These are phyloP conservation scores for Balamuthia mandrillaris DNA, from an alignment of 208 protist species.

Conservation along the genomic window DNA sequence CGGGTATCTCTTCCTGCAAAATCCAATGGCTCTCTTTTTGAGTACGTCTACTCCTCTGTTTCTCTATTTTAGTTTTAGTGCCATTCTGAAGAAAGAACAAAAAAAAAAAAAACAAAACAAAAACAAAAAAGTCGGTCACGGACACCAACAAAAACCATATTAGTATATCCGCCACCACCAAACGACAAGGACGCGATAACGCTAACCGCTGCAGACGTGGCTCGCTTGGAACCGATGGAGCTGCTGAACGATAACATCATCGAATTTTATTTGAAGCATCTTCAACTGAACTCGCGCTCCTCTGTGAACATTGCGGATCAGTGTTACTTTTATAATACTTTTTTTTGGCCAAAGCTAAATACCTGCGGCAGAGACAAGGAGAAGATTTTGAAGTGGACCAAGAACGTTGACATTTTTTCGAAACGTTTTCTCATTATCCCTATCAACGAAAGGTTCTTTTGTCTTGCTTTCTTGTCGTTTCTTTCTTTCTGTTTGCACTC, in stretches of 20 bases:
- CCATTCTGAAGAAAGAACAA: too few species aligned
- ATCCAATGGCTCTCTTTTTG: too few species aligned
- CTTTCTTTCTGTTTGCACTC: background rate
- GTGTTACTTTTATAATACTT: constrained; percentile 17
- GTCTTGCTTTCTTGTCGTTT: background rate
- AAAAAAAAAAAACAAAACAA: too few species aligned
- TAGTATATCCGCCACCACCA: too few species aligned
- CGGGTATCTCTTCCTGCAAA: too few species aligned
- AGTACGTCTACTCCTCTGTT: too few species aligned
- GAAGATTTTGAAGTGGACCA: background rate
- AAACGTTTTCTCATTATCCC: background rate
- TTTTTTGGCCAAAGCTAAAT: constrained; percentile 15
- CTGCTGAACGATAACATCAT: constrained; percentile 9
- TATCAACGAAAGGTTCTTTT: background rate
- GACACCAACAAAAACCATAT: too few species aligned
- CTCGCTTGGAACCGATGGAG: background rate
- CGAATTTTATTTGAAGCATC: constrained; percentile 6
- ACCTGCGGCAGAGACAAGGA: background rate
- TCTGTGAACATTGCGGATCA: background rate
- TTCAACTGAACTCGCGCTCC: background rate
- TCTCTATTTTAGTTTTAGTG: too few species aligned
- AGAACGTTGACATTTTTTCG: background rate
- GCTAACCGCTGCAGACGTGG: background rate
- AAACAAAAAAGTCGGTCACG: too few species aligned
- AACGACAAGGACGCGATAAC: background rate